Percentiles rank a stretch among this genome's conserved stretches.
phyloP scores from a whole-genome alignment of 2,329 filamentous ascomycete genomes.

The Microsporum audouinii region DNA sequence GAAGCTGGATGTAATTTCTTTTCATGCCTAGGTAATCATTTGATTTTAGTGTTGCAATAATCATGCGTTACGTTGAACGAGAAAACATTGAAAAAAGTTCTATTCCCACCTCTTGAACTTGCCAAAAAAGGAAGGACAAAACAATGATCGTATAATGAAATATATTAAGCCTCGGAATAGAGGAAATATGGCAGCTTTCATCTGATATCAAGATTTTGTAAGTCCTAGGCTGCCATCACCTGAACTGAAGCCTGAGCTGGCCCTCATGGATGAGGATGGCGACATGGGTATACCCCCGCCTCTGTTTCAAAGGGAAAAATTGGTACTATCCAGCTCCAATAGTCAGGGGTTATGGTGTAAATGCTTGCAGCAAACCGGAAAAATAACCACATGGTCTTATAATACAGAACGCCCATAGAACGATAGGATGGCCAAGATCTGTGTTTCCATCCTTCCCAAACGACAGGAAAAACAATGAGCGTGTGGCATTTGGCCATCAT shows the following conservation, averaged over 20 bases:
- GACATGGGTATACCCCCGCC: constrained; percentile 1
- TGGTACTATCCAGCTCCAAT: not conserved
- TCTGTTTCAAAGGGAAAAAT: not conserved
- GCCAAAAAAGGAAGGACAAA: not conserved
- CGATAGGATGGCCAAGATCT: constrained; percentile 1
- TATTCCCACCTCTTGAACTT: not conserved
- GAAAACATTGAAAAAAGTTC: not conserved
- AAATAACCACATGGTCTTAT: constrained; percentile 1
- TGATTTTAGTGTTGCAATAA: not conserved
- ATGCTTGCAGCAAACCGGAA: not conserved
- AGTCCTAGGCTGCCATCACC: not conserved
- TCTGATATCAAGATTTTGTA: constrained; percentile 1
- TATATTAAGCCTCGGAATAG: constrained; percentile 1
- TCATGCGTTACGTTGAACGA: constrained; percentile 3
- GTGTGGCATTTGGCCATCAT: not conserved
- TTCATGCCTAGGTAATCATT: not conserved
- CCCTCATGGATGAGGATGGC: not conserved
- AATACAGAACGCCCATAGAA: constrained; percentile 2
- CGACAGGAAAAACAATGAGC: not conserved
- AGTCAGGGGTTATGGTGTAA: not conserved
- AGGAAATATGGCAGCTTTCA: not conserved
- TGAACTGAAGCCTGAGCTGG: not conserved
- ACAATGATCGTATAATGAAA: not conserved
- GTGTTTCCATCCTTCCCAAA: constrained; percentile 1
- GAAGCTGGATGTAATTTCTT: not conserved